Evolutionary conservation across 2,329 filamentous ascomycete genomes (phyloP).

Genomic region (Alternaria alternata): DNA sequence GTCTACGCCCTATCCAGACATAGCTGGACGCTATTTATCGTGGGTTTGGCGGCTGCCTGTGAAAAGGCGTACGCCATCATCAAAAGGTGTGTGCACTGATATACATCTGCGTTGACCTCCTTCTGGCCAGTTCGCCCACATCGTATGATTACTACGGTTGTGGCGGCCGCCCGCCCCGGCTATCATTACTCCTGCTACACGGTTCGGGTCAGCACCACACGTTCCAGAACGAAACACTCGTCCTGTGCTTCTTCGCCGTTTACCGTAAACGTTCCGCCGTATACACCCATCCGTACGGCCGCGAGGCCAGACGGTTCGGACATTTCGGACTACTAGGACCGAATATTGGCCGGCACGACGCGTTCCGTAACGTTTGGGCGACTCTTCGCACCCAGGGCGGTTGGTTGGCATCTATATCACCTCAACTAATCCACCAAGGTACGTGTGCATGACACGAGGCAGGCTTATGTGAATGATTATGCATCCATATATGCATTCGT

Average conservation of each 20-base stretch:
- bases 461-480: not conserved
- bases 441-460: constrained; percentile 2
- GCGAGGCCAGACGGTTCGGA: not conserved
- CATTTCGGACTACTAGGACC: not conserved
- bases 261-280: not conserved
- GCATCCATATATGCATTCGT: not conserved
- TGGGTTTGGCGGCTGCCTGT: constrained; percentile 1
- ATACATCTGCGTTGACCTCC: not conserved
- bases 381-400: not conserved
- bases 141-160: constrained; percentile 7
- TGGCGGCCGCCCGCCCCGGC: constrained; percentile 3
- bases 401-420: not conserved
- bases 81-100: constrained; percentile 3
- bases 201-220: not conserved
- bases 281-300: not conserved
- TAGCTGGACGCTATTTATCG: not conserved
- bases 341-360: constrained; percentile 4
- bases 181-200: not conserved
- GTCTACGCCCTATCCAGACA: constrained; percentile 1
- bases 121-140: not conserved
- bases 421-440: not conserved
- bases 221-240: constrained; percentile 2
- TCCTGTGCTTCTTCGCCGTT: not conserved
- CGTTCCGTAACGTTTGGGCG: constrained; percentile 1
- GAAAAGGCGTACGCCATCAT: not conserved